Evolutionary conservation across 2,329 filamentous ascomycete genomes (phyloP).

Genomic region (Penicillium sp.): DNA sequence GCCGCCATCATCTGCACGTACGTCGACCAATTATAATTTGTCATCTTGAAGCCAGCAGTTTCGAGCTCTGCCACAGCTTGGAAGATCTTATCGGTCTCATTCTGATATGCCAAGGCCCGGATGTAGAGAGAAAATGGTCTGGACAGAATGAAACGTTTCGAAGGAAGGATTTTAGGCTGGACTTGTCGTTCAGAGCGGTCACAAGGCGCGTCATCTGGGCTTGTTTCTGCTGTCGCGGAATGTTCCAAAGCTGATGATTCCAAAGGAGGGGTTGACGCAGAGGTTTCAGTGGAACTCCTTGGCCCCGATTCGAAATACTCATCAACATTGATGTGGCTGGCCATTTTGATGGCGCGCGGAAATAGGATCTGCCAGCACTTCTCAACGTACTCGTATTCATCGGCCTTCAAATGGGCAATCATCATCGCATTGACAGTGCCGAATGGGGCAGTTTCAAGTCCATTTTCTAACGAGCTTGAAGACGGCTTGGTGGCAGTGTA

Average conservation of each 20-base stretch:
- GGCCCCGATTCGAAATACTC: constrained; percentile 6
- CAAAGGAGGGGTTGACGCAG: neutral
- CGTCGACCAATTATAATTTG: constrained; percentile 77
- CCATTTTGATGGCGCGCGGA: constrained; percentile 50
- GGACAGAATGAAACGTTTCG: constrained; percentile 51
- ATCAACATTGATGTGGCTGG: constrained; percentile 34
- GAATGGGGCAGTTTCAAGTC: constrained; percentile 47
- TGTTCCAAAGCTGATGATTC: neutral
- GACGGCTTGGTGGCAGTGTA: constrained; percentile 39
- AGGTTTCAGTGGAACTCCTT: neutral
- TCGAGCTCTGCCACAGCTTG: constrained; percentile 57
- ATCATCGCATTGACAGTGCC: constrained; percentile 65
- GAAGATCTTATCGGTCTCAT: constrained; percentile 53
- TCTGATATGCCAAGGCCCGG: constrained; percentile 51
- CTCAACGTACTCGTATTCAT: constrained; percentile 60
- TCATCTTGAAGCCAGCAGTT: constrained; percentile 67
- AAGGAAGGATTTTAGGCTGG: constrained; percentile 13
- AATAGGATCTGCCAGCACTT: constrained; percentile 66
- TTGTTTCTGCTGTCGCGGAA: neutral
- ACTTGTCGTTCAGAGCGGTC: neutral
- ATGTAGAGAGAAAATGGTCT: constrained; percentile 54
- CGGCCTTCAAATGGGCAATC: constrained; percentile 59
- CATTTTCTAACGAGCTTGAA: constrained; percentile 9
- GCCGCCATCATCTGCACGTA: constrained; percentile 67
- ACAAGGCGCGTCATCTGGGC: neutral